Conservation (phyloP, 306 rosid species). For the Cucurbita argyrosperma region DNA sequence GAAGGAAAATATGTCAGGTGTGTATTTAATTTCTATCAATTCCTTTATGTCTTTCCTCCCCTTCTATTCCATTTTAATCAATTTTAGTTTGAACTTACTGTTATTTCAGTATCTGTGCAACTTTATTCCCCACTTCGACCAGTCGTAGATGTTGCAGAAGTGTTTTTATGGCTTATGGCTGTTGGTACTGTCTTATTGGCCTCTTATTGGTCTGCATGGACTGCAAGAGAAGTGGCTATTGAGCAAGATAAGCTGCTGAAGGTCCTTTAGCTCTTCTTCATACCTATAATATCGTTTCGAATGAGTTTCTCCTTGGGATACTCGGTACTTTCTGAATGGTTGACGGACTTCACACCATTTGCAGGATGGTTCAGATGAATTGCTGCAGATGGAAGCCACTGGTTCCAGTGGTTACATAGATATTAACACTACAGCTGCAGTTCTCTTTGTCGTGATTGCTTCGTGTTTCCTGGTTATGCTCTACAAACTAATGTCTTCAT, state of each 20-base stretch:
- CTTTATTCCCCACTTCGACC: slow-evolving; percentile 92
- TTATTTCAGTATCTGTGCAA: slow-evolving; percentile 70
- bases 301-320: slow-evolving; percentile 3
- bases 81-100: slow-evolving; percentile 8
- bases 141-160: slow-evolving; percentile 91
- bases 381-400: slow-evolving; percentile 29
- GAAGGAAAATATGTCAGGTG: slow-evolving; percentile 44
- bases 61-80: not conserved
- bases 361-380: slow-evolving; percentile 81
- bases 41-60: not conserved
- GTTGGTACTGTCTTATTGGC: slow-evolving; percentile 87
- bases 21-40: slow-evolving; percentile 1
- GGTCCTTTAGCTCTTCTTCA: slow-evolving; percentile 25
- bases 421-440: slow-evolving; percentile 65
- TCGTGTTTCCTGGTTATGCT: slow-evolving; percentile 90
- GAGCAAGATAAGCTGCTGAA: slow-evolving; percentile 82
- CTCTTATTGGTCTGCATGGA: slow-evolving; percentile 98
- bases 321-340: slow-evolving; percentile 1
- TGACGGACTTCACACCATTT: slow-evolving; percentile 5
- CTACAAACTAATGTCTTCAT: slow-evolving; percentile 77
- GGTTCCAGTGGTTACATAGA: slow-evolving; percentile 66
- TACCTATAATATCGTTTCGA: not conserved
- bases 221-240: slow-evolving; percentile 73
- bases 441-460: slow-evolving; percentile 80
- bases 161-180: slow-evolving; percentile 98